phyloP scores from a whole-genome alignment of 129 eudicot species.

The Saussurea involucrata region DNA sequence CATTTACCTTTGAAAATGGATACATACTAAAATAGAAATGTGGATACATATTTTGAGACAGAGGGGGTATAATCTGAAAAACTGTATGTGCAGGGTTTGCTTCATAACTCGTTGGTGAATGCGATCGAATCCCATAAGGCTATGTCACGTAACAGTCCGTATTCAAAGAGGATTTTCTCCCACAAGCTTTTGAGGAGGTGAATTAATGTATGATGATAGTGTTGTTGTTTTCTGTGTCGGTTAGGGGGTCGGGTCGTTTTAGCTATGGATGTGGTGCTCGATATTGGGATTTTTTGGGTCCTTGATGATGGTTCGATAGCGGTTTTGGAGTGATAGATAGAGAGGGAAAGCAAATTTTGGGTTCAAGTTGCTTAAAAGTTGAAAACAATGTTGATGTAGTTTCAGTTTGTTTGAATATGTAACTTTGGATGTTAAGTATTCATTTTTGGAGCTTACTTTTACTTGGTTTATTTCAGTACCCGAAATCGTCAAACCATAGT shows the following conservation, averaged over 20 bases:
- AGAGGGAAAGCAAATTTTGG: constrained; percentile 35
- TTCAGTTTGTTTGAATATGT: constrained; percentile 33
- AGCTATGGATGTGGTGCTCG: constrained; percentile 15
- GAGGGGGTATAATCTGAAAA: neutral
- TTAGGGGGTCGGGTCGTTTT: neutral
- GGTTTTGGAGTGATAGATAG: constrained; percentile 20
- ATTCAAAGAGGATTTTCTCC: constrained; percentile 77
- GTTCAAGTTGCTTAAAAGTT: constrained; percentile 23
- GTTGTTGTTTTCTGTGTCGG: constrained; percentile 44
- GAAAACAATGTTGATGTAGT: constrained; percentile 27
- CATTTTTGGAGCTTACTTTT: constrained; percentile 11
- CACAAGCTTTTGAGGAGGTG: constrained; percentile 74
- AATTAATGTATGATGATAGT: constrained; percentile 30
- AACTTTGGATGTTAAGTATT: constrained; percentile 19
- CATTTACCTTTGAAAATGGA: neutral
- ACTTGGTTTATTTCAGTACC: neutral
- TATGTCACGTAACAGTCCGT: constrained; percentile 67
- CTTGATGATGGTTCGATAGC: constrained; percentile 3
- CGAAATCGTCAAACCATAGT: neutral
- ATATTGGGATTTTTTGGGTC: constrained; percentile 5
- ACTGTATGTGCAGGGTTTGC: constrained; percentile 48
- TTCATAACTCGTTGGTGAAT: constrained; percentile 51
- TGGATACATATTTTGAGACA: neutral
- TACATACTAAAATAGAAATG: too few relatives aligned
- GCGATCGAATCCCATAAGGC: constrained; percentile 74